Conservation (phyloP, 179 eudicot species). For the Beta corolliflora region DNA sequence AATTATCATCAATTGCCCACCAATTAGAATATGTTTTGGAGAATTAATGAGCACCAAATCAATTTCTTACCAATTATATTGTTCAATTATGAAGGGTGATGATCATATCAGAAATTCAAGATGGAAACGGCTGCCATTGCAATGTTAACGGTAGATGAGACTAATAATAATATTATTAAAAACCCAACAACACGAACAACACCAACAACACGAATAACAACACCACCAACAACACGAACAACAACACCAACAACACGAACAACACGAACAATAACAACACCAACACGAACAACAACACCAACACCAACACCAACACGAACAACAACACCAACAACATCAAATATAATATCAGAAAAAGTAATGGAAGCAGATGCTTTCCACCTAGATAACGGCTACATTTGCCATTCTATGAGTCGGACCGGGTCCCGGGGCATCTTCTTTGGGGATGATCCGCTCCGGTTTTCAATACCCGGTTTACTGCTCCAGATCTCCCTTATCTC, state of each 20-base stretch:
- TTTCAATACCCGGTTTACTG: conserved; percentile 35
- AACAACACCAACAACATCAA: too few species aligned
- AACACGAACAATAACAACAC: too few species aligned
- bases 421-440: conserved; percentile 40
- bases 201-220: neutral
- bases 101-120: neutral
- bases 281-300: too few species aligned
- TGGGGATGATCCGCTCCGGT: conserved; percentile 40
- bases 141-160: conserved; percentile 13
- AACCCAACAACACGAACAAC: neutral
- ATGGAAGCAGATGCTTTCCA: conserved; percentile 22
- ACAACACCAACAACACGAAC: too few species aligned
- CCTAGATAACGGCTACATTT: conserved; percentile 26
- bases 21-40: neutral
- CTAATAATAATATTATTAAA: neutral
- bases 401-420: conserved; percentile 26
- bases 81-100: neutral
- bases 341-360: neutral
- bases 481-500: conserved; percentile 45
- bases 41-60: neutral
- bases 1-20: neutral
- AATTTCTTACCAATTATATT: neutral
- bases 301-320: too few species aligned
- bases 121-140: neutral
- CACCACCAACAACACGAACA: too few species aligned